A percentile compares a stretch with the other conserved stretches of the same genome.
These are phyloP conservation scores for Xylariaceae sp. DNA, from an alignment of 2,329 filamentous ascomycete species.

Conservation along the genomic window DNA sequence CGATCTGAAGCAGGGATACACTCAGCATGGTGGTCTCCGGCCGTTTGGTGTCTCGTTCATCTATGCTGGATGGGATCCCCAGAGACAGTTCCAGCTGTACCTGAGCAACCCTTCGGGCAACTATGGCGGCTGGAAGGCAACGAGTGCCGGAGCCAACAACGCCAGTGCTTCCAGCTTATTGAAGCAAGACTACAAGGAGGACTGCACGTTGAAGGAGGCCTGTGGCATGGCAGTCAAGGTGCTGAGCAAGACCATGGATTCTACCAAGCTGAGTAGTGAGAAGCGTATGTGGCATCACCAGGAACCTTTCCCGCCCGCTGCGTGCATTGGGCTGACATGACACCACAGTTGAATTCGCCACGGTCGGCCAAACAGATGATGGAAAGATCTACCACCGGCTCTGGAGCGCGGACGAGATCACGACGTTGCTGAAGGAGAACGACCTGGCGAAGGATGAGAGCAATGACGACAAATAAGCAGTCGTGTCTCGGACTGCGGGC, in stretches of 20 bases:
- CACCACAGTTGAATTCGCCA: constrained; percentile 84
- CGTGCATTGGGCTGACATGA: neutral
- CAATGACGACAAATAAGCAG: constrained; percentile 53
- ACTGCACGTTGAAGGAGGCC: constrained; percentile 91
- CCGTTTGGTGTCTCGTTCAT: constrained; percentile 99
- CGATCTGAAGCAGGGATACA: constrained; percentile 98
- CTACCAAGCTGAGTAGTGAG: constrained; percentile 95
- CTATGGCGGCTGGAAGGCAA: constrained; percentile 99
- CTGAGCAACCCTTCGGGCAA: constrained; percentile 98
- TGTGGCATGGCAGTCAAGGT: constrained; percentile 98
- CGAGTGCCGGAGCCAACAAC: constrained; percentile 95
- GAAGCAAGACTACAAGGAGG: constrained; percentile 99
- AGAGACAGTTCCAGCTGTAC: constrained; percentile 96
- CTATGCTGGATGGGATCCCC: constrained; percentile 95
- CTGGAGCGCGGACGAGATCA: constrained; percentile 96
- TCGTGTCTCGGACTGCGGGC: constrained; percentile 1
- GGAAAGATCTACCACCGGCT: constrained; percentile 98
- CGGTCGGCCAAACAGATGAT: constrained; percentile 88
- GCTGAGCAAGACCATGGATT: constrained; percentile 99
- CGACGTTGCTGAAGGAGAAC: constrained; percentile 86
- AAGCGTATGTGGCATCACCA: constrained; percentile 66
- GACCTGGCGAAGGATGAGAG: constrained; percentile 84
- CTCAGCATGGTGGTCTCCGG: constrained; percentile 94
- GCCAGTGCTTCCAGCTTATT: constrained; percentile 92
- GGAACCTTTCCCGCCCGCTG: no score